phyloP scores from a whole-genome alignment of 305 asterid genomes.

The Solanum chacoense region DNA sequence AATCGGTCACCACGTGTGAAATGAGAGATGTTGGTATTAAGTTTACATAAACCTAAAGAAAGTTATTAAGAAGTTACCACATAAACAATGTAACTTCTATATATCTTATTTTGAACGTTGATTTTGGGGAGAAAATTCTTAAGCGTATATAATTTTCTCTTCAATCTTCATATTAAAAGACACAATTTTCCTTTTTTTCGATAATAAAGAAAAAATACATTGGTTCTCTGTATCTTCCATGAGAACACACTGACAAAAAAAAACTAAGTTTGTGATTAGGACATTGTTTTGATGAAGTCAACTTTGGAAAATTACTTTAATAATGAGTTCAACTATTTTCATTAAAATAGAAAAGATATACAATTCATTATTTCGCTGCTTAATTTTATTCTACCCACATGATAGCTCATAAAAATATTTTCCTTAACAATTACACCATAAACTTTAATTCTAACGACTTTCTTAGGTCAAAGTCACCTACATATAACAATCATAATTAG shows the following conservation, averaged over 20 bases:
- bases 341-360: not conserved
- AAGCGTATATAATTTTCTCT: not conserved
- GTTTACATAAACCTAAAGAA: not conserved
- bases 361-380: not conserved
- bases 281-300: not conserved
- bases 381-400: not conserved
- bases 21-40: not conserved
- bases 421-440: not conserved
- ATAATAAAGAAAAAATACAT: not conserved
- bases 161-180: not conserved
- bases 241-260: not conserved
- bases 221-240: accelerated
- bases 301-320: not conserved
- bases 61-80: not conserved
- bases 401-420: not conserved
- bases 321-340: not conserved
- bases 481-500: not conserved
- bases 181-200: accelerated
- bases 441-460: not conserved
- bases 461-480: not conserved
- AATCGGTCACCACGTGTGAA: not conserved
- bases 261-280: not conserved
- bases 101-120: no score
- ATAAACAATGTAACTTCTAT: not conserved
- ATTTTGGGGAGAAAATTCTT: no score